A percentile compares a stretch with the other conserved stretches of the same genome.
Evolutionary conservation across 176 grass and related monocot genomes (phyloP).

Genomic region (Saccharum spontaneum): DNA sequence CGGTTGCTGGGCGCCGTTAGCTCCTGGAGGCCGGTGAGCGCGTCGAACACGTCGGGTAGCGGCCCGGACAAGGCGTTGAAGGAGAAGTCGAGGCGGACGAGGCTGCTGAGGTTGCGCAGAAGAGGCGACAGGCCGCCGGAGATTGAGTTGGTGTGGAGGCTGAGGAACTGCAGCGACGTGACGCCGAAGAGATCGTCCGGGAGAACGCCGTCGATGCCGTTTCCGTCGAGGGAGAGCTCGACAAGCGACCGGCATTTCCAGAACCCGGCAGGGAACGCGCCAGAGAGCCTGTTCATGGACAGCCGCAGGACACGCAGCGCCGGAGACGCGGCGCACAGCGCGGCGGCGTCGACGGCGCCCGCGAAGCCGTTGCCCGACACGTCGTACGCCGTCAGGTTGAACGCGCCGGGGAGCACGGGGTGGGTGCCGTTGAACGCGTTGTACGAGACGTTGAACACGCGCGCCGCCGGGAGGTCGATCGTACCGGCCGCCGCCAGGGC

Average conservation of each 20-base stretch:
- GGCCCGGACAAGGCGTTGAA: slow-evolving; percentile 49
- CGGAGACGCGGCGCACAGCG: slow-evolving; percentile 34
- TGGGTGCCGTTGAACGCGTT: slow-evolving; percentile 47
- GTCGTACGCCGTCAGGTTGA: slow-evolving; percentile 38
- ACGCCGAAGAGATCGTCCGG: slow-evolving; percentile 48
- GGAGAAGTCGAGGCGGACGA: slow-evolving; percentile 67
- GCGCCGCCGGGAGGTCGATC: slow-evolving; percentile 27
- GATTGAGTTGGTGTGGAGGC: slow-evolving; percentile 48
- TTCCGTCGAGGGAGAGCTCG: slow-evolving; percentile 58
- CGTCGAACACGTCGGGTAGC: slow-evolving; percentile 52
- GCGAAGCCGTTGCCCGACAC: slow-evolving; percentile 38
- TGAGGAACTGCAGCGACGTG: slow-evolving; percentile 31
- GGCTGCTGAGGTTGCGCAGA: slow-evolving; percentile 48
- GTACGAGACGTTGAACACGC: slow-evolving; percentile 53
- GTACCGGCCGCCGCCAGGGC: not conserved
- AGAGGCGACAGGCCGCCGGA: slow-evolving; percentile 33
- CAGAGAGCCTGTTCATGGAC: slow-evolving; percentile 51
- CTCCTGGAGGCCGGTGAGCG: slow-evolving; percentile 30
- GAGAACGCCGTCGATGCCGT: slow-evolving; percentile 43
- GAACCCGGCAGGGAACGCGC: slow-evolving; percentile 42
- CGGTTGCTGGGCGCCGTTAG: slow-evolving; percentile 44
- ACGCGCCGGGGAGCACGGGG: slow-evolving; percentile 33
- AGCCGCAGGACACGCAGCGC: slow-evolving; percentile 7
- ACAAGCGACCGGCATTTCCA: slow-evolving; percentile 42
- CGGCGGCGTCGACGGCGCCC: slow-evolving; percentile 12